phyloP scores from a whole-genome alignment of 2,329 filamentous ascomycete genomes.

The Penicillium aurantiogriseum region DNA sequence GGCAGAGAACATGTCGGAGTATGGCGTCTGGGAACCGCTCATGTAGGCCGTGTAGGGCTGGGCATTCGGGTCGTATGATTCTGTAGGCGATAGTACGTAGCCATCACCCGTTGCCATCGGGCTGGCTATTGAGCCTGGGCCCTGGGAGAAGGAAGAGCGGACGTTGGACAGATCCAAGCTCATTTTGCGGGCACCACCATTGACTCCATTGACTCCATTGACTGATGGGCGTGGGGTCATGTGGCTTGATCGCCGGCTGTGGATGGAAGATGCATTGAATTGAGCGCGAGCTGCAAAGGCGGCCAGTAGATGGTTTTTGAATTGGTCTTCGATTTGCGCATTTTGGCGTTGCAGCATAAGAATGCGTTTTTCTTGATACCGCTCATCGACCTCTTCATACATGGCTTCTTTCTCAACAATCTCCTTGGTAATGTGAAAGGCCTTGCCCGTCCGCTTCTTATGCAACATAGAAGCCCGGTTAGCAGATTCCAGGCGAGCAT shows the following conservation, averaged over 20 bases:
- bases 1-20: conserved; percentile 21
- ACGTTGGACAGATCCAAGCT: conserved; percentile 35
- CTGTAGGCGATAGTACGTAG: conserved; percentile 29
- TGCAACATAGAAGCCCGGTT: conserved; percentile 86
- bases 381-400: conserved; percentile 93
- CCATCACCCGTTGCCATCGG: conserved; percentile 23
- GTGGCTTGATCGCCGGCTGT: conserved; percentile 28
- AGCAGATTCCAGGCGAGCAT: conserved; percentile 85
- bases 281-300: conserved; percentile 30
- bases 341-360: conserved; percentile 41
- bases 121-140: conserved; percentile 26
- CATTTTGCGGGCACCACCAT: conserved; percentile 34
- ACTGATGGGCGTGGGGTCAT: conserved; percentile 29
- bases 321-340: conserved; percentile 38
- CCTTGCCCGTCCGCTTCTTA: conserved; percentile 80
- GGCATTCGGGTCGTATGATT: conserved; percentile 21
- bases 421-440: conserved; percentile 76
- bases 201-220: conserved; percentile 26
- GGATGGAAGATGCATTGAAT: conserved; percentile 23
- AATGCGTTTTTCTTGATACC: conserved; percentile 48
- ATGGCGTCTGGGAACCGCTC: conserved; percentile 19
- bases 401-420: conserved; percentile 90
- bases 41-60: conserved; percentile 27
- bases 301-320: conserved; percentile 38
- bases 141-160: conserved; percentile 29